A percentile compares a stretch with the other conserved stretches of the same genome.
Evolutionary conservation across 768 basidiomycete species (phyloP).

Genomic region (Hericium rajendrae): DNA sequence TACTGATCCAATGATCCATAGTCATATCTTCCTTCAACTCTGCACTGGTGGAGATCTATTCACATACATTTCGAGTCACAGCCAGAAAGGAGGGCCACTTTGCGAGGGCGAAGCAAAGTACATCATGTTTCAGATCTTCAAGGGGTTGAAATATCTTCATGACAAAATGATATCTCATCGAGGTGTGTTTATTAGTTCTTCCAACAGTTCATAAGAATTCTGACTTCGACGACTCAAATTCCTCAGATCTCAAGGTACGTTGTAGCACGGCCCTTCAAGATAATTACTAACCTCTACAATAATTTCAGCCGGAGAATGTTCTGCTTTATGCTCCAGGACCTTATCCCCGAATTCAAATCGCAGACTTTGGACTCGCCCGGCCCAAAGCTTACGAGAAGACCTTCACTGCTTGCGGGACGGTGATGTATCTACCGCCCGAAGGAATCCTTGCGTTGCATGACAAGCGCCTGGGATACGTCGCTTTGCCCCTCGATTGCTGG

Average conservation of each 20-base stretch:
- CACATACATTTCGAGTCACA: slow-evolving; percentile 64
- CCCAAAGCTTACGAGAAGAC: slow-evolving; percentile 74
- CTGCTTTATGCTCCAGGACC: slow-evolving; percentile 70
- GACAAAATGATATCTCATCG: slow-evolving; percentile 67
- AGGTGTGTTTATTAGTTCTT: slow-evolving; percentile 32
- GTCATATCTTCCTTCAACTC: slow-evolving; percentile 77
- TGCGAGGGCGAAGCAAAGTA: slow-evolving; percentile 80
- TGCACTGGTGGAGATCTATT: slow-evolving; percentile 86
- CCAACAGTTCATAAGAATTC: not conserved
- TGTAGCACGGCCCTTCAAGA: not conserved
- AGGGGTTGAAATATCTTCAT: slow-evolving; percentile 64
- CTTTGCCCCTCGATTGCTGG: slow-evolving; percentile 90
- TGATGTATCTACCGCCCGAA: slow-evolving; percentile 80
- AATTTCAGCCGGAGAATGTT: slow-evolving; percentile 67
- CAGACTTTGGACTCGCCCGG: slow-evolving; percentile 81
- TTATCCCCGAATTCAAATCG: slow-evolving; percentile 76
- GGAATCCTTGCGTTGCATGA: slow-evolving; percentile 72
- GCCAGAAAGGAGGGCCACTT: slow-evolving; percentile 39
- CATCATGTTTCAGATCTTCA: slow-evolving; percentile 71
- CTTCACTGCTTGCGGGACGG: slow-evolving; percentile 79
- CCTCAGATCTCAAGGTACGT: slow-evolving; percentile 53
- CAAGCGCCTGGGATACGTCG: slow-evolving; percentile 61
- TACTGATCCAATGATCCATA: slow-evolving; percentile 16
- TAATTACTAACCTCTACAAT: not conserved
- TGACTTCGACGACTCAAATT: not conserved